A percentile compares a stretch with the other conserved stretches of the same genome.
Conservation (phyloP, 768 basidiomycete species). For the Tylopilus subfusipes region DNA sequence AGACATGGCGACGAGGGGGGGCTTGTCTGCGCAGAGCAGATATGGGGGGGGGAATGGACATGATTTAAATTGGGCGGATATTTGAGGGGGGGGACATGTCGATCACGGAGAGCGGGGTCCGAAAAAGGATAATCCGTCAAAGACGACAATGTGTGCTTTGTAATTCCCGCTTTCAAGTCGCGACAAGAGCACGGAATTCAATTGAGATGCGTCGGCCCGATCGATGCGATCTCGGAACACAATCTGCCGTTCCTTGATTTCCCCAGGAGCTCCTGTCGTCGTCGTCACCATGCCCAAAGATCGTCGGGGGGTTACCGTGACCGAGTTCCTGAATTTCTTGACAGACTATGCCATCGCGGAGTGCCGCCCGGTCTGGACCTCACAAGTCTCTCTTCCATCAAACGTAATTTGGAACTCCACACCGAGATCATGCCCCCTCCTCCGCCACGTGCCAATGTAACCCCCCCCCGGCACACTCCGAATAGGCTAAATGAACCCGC, state of each 20-base stretch:
- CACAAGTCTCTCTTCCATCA: conserved; percentile 10
- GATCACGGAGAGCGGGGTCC: conserved; percentile 14
- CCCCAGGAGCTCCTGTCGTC: neutral
- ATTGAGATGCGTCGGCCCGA: no score
- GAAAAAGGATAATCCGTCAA: conserved; percentile 11
- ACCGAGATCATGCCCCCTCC: neutral
- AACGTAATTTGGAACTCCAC: conserved; percentile 12
- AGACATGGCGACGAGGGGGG: no score
- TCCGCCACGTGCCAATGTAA: conserved; percentile 1
- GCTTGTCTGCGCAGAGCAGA: neutral
- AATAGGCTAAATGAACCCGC: neutral
- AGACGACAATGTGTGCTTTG: conserved; percentile 12
- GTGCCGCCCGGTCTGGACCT: conserved; percentile 5
- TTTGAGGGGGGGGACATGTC: conserved; percentile 1
- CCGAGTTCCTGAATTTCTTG: conserved; percentile 3
- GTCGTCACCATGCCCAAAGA: no score
- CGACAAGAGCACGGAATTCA: conserved; percentile 24
- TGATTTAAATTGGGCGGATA: conserved; percentile 24
- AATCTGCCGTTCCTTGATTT: conserved; percentile 15
- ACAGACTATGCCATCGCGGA: conserved; percentile 31
- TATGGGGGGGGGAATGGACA: conserved; percentile 1
- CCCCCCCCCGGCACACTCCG: neutral
- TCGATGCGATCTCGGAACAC: conserved; percentile 15
- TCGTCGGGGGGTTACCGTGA: conserved; percentile 12
- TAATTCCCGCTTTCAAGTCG: conserved; percentile 17